Conservation (phyloP, 2,329 filamentous ascomycete genomes). For the Ophiostoma angusticollis region DNA sequence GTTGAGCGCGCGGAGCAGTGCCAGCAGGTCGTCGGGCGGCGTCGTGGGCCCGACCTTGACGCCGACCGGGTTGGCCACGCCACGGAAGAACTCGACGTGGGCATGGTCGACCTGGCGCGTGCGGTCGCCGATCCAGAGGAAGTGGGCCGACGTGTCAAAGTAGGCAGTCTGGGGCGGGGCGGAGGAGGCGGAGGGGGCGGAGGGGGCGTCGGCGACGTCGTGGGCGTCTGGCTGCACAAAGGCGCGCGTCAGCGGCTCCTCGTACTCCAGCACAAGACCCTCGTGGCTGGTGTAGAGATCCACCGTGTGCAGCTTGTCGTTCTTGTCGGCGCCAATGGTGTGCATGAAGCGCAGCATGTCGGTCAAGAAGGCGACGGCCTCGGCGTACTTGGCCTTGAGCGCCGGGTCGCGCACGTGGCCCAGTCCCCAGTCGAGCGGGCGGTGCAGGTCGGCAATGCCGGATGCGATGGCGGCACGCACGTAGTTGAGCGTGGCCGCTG, state of each 20-base stretch:
- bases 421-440: slow-evolving; percentile 86
- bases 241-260: slow-evolving; percentile 75
- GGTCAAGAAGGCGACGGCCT: slow-evolving; percentile 73
- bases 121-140: slow-evolving; percentile 96
- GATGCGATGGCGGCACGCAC: slow-evolving; percentile 71
- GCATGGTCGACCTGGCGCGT: slow-evolving; percentile 87
- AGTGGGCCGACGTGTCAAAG: slow-evolving; percentile 92
- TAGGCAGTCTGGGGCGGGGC: no score
- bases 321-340: slow-evolving; percentile 80
- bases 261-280: slow-evolving; percentile 86
- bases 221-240: no score
- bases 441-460: slow-evolving; percentile 86
- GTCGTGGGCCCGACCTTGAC: slow-evolving; percentile 93
- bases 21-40: slow-evolving; percentile 58
- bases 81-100: slow-evolving; percentile 95
- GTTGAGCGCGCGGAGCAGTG: slow-evolving; percentile 75
- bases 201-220: slow-evolving; percentile 25
- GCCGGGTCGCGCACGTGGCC: slow-evolving; percentile 78
- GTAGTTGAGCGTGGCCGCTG: slow-evolving; percentile 88
- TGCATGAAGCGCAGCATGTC: slow-evolving; percentile 90
- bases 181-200: no score
- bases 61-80: slow-evolving; percentile 89
- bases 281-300: slow-evolving; percentile 95
- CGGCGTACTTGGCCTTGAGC: slow-evolving; percentile 74
- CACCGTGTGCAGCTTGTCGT: slow-evolving; percentile 74